Evolutionary conservation across 2,329 filamentous ascomycete genomes (phyloP).

Genomic region (Endoconidiophora polonica): DNA sequence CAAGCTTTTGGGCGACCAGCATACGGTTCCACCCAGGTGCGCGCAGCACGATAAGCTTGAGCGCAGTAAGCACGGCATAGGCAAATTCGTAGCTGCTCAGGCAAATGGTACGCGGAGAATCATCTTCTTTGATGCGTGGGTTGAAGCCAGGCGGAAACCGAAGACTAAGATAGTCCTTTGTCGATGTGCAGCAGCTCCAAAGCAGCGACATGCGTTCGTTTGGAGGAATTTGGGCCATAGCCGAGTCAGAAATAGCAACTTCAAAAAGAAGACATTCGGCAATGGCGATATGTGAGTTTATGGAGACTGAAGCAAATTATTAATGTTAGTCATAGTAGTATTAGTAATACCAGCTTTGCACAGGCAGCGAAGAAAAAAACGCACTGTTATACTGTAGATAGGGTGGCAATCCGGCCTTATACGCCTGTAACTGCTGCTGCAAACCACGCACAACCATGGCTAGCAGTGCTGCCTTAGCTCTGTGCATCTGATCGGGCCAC

Average conservation of each 20-base stretch:
- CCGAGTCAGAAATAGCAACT: constrained; percentile 25
- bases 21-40: constrained; percentile 30
- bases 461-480: constrained; percentile 20
- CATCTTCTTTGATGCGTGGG: constrained; percentile 15
- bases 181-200: constrained; percentile 27
- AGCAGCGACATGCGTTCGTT: constrained; percentile 27
- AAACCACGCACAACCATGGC: constrained; percentile 27
- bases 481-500: constrained; percentile 20
- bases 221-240: constrained; percentile 20
- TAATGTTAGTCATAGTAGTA: background rate
- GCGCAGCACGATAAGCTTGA: constrained; percentile 30
- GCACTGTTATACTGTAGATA: constrained; percentile 22
- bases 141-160: constrained; percentile 18
- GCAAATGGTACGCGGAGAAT: constrained; percentile 26
- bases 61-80: constrained; percentile 28
- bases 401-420: constrained; percentile 22
- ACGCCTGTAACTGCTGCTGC: constrained; percentile 26
- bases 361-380: constrained; percentile 4
- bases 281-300: constrained; percentile 27
- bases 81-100: constrained; percentile 31
- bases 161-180: constrained; percentile 24
- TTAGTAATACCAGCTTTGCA: background rate
- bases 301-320: constrained; percentile 18
- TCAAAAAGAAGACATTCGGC: constrained; percentile 32
- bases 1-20: constrained; percentile 22